Base-by-base conservation (phyloP, 139 green algal species). In the Picochlorum costavermella region DNA sequence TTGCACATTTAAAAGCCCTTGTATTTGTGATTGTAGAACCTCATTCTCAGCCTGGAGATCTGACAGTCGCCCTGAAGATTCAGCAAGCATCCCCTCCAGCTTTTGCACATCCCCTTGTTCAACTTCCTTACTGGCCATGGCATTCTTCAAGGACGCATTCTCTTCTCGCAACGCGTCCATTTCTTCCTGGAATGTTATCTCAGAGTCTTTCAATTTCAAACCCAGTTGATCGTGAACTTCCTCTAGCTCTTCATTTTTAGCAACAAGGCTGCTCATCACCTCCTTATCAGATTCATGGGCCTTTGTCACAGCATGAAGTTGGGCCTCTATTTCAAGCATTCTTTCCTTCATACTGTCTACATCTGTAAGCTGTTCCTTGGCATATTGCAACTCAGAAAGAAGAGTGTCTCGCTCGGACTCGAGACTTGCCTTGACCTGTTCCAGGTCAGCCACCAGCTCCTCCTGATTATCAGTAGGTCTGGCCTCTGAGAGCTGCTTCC, bases 91-190 rank as follows among this genome's bases (percentile, higher is more conserved):
- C 30, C 1, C 58, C 25, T 56, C 40, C 5, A 62, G 14, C 31
- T 46, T 20, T 20, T 44, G 17, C n/a, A 10, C 11, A 62, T 20
- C 13, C 56, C 6, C 17, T 46, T 3, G 10, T n/a, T 20, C 30
- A 62, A 46, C 56, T 20, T 20, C 9, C 2, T 62, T 62, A 20
- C 20, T 23, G 5, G 56, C 56, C 56, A 55, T 44, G 30, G 20
- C 17, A 44, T 11, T 44, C 12, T 62, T 23, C 56, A 62, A 8
- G 10, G 17, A 25, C 17, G 14, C 56, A 13, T 37, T 25, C 4
- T 13, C 64, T 53, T 11, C 30, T 53, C 60, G 56, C 70, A 45
- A 63, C 26, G 25, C 68, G 44, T 40, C 44, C 33, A 57, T 29
- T 53, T 5, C 58, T 55, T 17, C 56, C 31, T 12, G 43, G 4